phyloP scores from a whole-genome alignment of 2,329 filamentous ascomycete genomes.

The Akanthomyces uredinophilus region DNA sequence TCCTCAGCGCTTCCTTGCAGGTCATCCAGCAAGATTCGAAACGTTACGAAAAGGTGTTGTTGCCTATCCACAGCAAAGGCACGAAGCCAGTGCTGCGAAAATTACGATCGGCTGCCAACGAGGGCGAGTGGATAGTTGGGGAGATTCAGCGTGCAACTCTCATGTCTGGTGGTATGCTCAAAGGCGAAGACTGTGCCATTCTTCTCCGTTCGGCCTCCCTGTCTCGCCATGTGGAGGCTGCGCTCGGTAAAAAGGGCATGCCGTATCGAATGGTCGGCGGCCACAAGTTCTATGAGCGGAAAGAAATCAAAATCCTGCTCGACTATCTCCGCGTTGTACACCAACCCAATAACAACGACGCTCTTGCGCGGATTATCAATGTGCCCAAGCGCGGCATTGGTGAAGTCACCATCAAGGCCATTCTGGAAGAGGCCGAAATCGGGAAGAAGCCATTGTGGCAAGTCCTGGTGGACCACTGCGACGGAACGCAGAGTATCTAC shows the following conservation, averaged over 20 bases:
- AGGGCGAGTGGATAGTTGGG: slow-evolving; percentile 83
- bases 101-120: slow-evolving; percentile 62
- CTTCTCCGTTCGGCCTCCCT: slow-evolving; percentile 78
- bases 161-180: slow-evolving; percentile 69
- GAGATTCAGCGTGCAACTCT: slow-evolving; percentile 69
- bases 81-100: slow-evolving; percentile 75
- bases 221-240: slow-evolving; percentile 80
- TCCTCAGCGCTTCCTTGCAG: slow-evolving; percentile 71
- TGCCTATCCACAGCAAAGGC: slow-evolving; percentile 75
- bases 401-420: slow-evolving; percentile 65
- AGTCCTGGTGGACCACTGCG: slow-evolving; percentile 55
- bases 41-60: slow-evolving; percentile 72
- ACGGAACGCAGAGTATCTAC: slow-evolving; percentile 42
- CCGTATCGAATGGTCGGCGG: slow-evolving; percentile 91
- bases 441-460: slow-evolving; percentile 69
- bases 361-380: slow-evolving; percentile 78
- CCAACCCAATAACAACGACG: slow-evolving; percentile 83
- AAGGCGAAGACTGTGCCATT: slow-evolving; percentile 75
- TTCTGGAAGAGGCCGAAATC: slow-evolving; percentile 72
- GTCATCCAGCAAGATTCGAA: slow-evolving; percentile 87
- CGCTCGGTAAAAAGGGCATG: slow-evolving; percentile 73
- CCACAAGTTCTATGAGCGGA: slow-evolving; percentile 83
- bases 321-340: slow-evolving; percentile 85
- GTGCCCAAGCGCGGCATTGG: slow-evolving; percentile 76
- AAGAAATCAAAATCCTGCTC: slow-evolving; percentile 79